A percentile compares a stretch with the other conserved stretches of the same genome.
phyloP scores from a whole-genome alignment of 164 flowering plant species.

The Akebia trifoliata region DNA sequence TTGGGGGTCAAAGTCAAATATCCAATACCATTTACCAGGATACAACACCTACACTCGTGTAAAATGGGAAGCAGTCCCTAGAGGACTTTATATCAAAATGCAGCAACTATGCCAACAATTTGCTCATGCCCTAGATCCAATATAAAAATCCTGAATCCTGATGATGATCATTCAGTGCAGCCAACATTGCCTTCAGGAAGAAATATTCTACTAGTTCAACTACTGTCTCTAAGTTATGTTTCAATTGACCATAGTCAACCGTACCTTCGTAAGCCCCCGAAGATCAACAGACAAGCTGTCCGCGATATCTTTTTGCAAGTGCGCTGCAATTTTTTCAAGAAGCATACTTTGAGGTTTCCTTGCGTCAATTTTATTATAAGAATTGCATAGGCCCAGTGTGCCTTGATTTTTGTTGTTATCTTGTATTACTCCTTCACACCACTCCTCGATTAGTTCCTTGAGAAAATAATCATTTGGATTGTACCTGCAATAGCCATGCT shows the following conservation, averaged over 20 bases:
- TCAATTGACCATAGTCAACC: not conserved
- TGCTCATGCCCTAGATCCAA: not conserved
- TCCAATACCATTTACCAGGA: too few species aligned
- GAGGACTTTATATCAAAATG: too few species aligned
- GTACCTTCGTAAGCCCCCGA: slow-evolving; percentile 76
- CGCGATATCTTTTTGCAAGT: slow-evolving; percentile 46
- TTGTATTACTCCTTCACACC: slow-evolving; percentile 91
- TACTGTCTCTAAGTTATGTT: too few species aligned
- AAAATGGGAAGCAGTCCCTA: too few species aligned
- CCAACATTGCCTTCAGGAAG: too few species aligned
- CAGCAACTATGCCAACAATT: not conserved
- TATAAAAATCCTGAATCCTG: too few species aligned
- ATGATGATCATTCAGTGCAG: too few species aligned
- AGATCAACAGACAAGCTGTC: slow-evolving; percentile 56
- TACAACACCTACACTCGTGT: too few species aligned
- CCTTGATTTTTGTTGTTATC: slow-evolving; percentile 30
- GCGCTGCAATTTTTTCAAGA: slow-evolving; percentile 71
- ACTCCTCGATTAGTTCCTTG: slow-evolving; percentile 76
- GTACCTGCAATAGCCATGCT: slow-evolving; percentile 45
- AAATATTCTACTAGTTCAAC: too few species aligned
- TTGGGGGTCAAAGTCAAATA: too few species aligned
- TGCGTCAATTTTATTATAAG: slow-evolving; percentile 22
- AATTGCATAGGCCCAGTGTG: slow-evolving; percentile 11
- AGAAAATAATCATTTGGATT: slow-evolving; percentile 80
- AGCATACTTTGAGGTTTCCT: slow-evolving; percentile 45